Conservation (phyloP, 108 stramenopile species). For the Phaeodactylum tricornutum region DNA sequence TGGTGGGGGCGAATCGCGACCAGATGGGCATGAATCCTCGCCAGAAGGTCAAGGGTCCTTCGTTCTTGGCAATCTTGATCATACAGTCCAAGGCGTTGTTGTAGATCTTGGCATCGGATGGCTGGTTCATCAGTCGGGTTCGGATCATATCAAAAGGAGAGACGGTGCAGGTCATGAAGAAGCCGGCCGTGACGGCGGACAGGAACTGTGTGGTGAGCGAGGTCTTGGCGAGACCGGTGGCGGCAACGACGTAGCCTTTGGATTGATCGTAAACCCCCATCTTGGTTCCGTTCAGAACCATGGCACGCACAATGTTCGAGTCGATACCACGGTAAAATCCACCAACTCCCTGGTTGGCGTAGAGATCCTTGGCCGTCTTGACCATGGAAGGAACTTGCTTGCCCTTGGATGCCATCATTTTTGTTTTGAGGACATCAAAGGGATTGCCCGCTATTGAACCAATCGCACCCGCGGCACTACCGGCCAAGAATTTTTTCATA, state of each 20-base stretch:
- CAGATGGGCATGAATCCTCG: constrained; percentile 92
- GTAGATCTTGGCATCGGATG: constrained; percentile 82
- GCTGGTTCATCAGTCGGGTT: constrained; percentile 89
- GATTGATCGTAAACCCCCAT: constrained; percentile 87
- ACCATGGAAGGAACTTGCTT: constrained; percentile 44
- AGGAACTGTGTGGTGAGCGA: constrained; percentile 56
- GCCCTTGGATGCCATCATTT: constrained; percentile 79
- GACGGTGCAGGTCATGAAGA: constrained; percentile 92
- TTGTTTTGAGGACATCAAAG: constrained; percentile 87
- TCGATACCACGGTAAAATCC: constrained; percentile 94
- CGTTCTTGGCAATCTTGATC: constrained; percentile 75
- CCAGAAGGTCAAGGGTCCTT: constrained; percentile 79
- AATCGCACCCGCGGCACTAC: constrained; percentile 76
- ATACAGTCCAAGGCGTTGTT: constrained; percentile 76
- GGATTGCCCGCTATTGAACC: constrained; percentile 84
- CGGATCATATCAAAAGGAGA: constrained; percentile 87
- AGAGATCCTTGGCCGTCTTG: constrained; percentile 50
- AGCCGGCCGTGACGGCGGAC: constrained; percentile 78
- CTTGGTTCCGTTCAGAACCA: constrained; percentile 90
- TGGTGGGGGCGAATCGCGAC: constrained; percentile 87
- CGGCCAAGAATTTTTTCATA: constrained; percentile 77
- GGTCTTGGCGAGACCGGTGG: constrained; percentile 37
- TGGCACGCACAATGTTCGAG: constrained; percentile 85
- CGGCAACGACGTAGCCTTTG: constrained; percentile 69
- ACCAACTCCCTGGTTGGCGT: constrained; percentile 58